Conservation (phyloP, 352 stramenopile species). For the Phytophthora fragariae region DNA sequence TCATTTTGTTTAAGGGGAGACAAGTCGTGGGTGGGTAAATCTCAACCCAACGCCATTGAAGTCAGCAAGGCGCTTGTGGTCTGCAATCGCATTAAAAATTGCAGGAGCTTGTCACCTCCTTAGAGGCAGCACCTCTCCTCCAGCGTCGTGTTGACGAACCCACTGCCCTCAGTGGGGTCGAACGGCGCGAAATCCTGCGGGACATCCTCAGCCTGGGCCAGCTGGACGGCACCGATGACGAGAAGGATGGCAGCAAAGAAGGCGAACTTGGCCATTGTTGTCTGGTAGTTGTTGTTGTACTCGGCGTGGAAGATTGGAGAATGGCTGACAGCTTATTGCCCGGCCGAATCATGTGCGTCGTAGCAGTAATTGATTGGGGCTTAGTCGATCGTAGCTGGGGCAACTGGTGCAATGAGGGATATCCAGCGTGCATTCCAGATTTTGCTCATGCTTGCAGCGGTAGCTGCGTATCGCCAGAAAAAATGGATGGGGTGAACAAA, state of each 20-base stretch:
- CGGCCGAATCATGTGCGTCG: too few species aligned
- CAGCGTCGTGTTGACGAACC: neutral
- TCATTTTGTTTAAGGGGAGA: too few species aligned
- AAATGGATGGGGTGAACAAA: too few species aligned
- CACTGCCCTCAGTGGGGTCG: neutral
- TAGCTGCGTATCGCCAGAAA: too few species aligned
- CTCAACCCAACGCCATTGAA: neutral
- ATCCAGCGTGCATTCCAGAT: too few species aligned
- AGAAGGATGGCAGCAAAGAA: slow-evolving; percentile 15
- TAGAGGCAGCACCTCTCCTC: neutral
- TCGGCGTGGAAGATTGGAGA: slow-evolving; percentile 7
- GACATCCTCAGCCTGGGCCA: neutral
- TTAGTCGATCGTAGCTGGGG: too few species aligned
- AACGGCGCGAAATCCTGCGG: neutral
- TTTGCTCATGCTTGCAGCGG: too few species aligned
- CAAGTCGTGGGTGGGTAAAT: too few species aligned
- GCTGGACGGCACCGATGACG: neutral
- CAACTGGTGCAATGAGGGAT: too few species aligned
- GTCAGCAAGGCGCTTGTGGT: neutral
- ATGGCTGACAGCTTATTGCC: neutral
- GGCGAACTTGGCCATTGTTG: slow-evolving; percentile 14
- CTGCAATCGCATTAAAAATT: neutral
- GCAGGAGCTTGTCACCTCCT: neutral
- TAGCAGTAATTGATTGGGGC: too few species aligned
- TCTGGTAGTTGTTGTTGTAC: neutral